Percentiles rank a stretch among this genome's conserved stretches.
Conservation (phyloP, 2,329 filamentous ascomycete genomes). For the Penicillium sp. region DNA sequence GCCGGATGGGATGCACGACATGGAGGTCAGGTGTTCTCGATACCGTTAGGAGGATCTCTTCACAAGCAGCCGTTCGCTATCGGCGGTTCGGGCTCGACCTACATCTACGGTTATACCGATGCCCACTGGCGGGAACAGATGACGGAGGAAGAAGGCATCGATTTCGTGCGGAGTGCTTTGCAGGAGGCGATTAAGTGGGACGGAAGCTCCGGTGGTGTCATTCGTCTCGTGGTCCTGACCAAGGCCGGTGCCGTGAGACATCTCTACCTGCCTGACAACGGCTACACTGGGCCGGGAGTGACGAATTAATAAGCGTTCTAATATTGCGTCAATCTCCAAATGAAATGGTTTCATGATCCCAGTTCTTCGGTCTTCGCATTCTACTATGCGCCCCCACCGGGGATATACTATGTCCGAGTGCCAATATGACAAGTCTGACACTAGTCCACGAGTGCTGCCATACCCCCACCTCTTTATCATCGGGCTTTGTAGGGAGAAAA, state of each 20-base stretch:
- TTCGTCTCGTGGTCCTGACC: conserved; percentile 95
- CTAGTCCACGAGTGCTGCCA: not conserved
- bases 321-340: conserved; percentile 17
- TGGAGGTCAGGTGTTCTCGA: conserved; percentile 95
- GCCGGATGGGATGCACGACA: conserved; percentile 96
- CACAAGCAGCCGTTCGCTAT: conserved; percentile 98
- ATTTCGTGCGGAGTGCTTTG: conserved; percentile 89
- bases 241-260: conserved; percentile 85
- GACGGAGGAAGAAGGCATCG: conserved; percentile 84
- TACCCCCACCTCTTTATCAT: not conserved
- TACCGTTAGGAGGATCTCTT: conserved; percentile 90
- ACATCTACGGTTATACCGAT: conserved; percentile 99
- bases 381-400: not conserved
- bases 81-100: conserved; percentile 93
- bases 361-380: not conserved
- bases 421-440: not conserved
- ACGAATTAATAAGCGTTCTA: conserved; percentile 32
- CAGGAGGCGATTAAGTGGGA: conserved; percentile 99
- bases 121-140: conserved; percentile 93
- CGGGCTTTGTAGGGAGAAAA: not conserved
- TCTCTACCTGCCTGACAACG: conserved; percentile 89
- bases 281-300: conserved; percentile 72
- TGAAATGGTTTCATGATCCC: conserved; percentile 18
- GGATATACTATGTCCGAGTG: not conserved
- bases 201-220: conserved; percentile 95